Base-by-base conservation (phyloP, 2,329 filamentous ascomycete genomes). In the Scedosporium aurantiacum region DNA sequence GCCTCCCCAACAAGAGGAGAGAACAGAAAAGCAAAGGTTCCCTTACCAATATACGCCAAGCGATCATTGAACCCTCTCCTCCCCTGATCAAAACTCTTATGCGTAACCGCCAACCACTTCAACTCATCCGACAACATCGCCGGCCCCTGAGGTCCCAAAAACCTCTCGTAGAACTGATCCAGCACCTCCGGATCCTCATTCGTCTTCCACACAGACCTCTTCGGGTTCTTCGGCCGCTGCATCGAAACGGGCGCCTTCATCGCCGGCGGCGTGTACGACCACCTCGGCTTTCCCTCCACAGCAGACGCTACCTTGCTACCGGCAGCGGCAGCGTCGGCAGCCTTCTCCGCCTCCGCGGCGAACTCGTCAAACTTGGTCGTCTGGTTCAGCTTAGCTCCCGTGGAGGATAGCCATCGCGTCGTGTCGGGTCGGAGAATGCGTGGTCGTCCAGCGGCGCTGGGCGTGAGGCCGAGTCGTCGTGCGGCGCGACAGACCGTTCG, bases 61-160 rank as follows among this genome's bases (percentile, higher is more conserved):
- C 90, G 84, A 70, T 97, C 93, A 73, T 99, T 99, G 77, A 93
- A 96, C 1, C 93, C 93, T 79, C 92, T 87, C 70, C 91, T 82
- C 60, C 92, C 94, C 71, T 97, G 91, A 72, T 99, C 93, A 70
- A 96, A 97, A 75, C 91, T 97, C 83, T 97, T 97, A 75, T 97
- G 94, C 66, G 94, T 99, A 61, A 99, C 84, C 32, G 92, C 92
- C 69, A 97, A 78, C 94, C 94, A 99, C 77, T 97, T 97, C 64
- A 94, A 80, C 76, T 99, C 93, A 16, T 97, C 92, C 1, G 88
- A 86, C 62, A 99, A 79, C 72, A 94, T 73, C 67, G 82, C 83
- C 66, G 89, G 83, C 62, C 89, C 90, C 55, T 82, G 85, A 56
- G 78, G 79, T 5, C 92, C 93, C 61, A 97, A 76, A 67, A 97